Percentiles rank a stretch among this genome's conserved stretches.
Conservation (phyloP, 768 basidiomycete species). For the Mycena floridula region DNA sequence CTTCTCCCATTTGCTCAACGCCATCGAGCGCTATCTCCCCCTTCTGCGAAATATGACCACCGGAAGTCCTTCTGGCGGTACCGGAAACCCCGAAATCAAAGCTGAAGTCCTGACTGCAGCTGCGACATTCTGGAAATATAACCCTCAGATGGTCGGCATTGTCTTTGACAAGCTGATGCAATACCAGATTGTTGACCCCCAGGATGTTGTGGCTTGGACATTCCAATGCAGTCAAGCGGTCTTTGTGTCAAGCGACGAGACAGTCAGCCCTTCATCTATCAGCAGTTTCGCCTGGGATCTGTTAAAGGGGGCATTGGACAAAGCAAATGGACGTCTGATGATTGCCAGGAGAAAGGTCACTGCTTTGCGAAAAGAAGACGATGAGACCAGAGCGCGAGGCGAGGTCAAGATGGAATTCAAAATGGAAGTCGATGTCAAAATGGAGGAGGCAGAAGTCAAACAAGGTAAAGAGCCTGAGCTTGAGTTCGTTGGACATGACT, state of each 20-base stretch:
- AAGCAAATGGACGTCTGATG: conserved; percentile 84
- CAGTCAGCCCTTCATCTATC: conserved; percentile 29
- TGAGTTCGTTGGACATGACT: conserved; percentile 4
- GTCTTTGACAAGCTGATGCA: conserved; percentile 98
- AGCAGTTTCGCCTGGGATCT: conserved; percentile 81
- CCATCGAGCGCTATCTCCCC: conserved; percentile 89
- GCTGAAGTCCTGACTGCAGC: conserved; percentile 66
- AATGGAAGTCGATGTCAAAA: conserved; percentile 48
- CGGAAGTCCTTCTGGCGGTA: conserved; percentile 30
- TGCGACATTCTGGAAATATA: conserved; percentile 77
- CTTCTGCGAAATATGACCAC: conserved; percentile 63
- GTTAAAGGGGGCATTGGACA: conserved; percentile 77
- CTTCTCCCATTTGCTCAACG: conserved; percentile 96
- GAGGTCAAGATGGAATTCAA: conserved; percentile 53
- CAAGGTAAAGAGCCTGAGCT: too few species aligned
- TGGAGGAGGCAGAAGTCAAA: too few species aligned
- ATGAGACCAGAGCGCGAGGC: conserved; percentile 72
- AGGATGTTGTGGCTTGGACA: conserved; percentile 83
- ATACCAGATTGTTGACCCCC: conserved; percentile 94
- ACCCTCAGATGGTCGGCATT: conserved; percentile 82
- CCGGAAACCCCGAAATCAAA: conserved; percentile 51
- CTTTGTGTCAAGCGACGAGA: conserved; percentile 29
- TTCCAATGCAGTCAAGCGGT: conserved; percentile 48
- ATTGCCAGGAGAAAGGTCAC: conserved; percentile 71
- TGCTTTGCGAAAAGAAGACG: conserved; percentile 79